Evolutionary conservation across 129 eudicot species (phyloP).

Genomic region (Flaveria bidentis): DNA sequence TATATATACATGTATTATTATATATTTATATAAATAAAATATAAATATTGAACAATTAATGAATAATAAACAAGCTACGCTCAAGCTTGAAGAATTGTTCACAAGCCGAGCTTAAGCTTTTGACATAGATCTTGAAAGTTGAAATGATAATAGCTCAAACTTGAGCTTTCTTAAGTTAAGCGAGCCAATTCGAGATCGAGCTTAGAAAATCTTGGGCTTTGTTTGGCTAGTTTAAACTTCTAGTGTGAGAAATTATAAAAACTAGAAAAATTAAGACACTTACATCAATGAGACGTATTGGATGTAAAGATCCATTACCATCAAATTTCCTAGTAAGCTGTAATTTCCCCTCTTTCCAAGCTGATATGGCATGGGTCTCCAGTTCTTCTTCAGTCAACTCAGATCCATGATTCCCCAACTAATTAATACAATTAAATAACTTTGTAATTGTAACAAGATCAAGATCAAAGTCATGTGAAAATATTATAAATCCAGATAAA

Average conservation of each 20-base stretch:
- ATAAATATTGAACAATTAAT: neutral
- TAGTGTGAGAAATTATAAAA: neutral
- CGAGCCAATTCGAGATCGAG: neutral
- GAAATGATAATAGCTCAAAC: no score
- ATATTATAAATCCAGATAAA: constrained; percentile 9
- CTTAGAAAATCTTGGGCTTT: neutral
- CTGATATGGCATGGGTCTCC: constrained; percentile 76
- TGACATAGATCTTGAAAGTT: neutral
- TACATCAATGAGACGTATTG: constrained; percentile 60
- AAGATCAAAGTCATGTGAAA: neutral
- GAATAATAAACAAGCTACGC: neutral
- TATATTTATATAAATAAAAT: neutral
- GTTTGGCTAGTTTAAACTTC: neutral
- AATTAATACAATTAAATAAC: constrained; percentile 3
- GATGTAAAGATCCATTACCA: constrained; percentile 44
- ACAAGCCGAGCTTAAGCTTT: neutral
- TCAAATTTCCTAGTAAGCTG: constrained; percentile 52
- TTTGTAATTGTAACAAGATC: constrained; percentile 15
- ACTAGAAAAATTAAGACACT: constrained; percentile 15
- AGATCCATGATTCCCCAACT: constrained; percentile 87
- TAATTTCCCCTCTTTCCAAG: constrained; percentile 81
- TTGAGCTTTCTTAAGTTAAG: no score
- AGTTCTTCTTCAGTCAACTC: constrained; percentile 86
- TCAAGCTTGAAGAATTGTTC: no score
- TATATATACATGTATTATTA: neutral